Evolutionary conservation across 129 eudicot genomes (phyloP).

Genomic region (Flaveria ramosissima): DNA sequence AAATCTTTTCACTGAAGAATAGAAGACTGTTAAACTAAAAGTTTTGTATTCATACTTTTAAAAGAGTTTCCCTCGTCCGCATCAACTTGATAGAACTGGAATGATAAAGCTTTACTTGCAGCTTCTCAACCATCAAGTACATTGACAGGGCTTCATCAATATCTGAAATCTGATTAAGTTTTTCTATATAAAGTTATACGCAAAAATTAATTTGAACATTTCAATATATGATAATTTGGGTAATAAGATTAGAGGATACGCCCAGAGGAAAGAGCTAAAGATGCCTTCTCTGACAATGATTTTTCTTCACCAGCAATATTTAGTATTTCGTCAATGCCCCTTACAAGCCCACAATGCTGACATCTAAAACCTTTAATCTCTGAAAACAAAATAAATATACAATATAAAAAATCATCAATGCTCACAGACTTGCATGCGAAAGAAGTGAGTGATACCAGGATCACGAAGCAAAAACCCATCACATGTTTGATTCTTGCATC

Average conservation of each 20-base stretch:
- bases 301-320: slow-evolving; percentile 58
- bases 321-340: slow-evolving; percentile 67
- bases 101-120: slow-evolving; percentile 66
- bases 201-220: not conserved
- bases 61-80: slow-evolving; percentile 73
- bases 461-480: slow-evolving; percentile 86
- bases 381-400: slow-evolving; percentile 32
- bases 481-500: slow-evolving; percentile 67
- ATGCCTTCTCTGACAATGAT: slow-evolving; percentile 62
- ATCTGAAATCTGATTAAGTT: slow-evolving; percentile 62
- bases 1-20: not conserved
- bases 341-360: slow-evolving; percentile 68
- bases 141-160: slow-evolving; percentile 48
- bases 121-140: slow-evolving; percentile 70
- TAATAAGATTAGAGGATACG: slow-evolving; percentile 61
- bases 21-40: not conserved
- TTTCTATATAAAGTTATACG: not conserved
- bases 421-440: not conserved
- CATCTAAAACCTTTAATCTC: slow-evolving; percentile 74
- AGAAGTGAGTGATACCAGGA: slow-evolving; percentile 50
- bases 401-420: slow-evolving; percentile 20
- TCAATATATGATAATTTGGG: not conserved
- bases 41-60: slow-evolving; percentile 49
- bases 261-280: slow-evolving; percentile 48
- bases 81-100: slow-evolving; percentile 64